Evolutionary conservation across 192 early-diverging fungal genomes (phyloP).

Genomic region (Powellomyces hirtus): DNA sequence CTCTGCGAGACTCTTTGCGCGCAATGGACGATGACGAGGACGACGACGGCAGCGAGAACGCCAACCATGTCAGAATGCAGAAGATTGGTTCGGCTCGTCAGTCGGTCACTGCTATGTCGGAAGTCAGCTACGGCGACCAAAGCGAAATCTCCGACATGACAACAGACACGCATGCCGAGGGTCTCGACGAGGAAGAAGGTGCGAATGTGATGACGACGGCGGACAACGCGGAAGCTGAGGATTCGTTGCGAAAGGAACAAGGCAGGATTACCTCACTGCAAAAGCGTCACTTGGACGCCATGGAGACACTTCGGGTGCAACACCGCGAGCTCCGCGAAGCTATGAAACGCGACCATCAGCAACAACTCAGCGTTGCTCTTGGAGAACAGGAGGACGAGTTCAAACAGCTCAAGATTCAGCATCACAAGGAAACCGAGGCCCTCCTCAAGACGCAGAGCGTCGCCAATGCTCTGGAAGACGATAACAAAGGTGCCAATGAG

Average conservation of each 20-base stretch:
- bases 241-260: slow-evolving; percentile 4
- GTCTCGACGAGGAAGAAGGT: slow-evolving; percentile 7
- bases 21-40: slow-evolving; percentile 18
- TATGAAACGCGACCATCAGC: slow-evolving; percentile 15
- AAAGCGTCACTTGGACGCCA: slow-evolving; percentile 14
- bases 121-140: not conserved
- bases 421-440: slow-evolving; percentile 42
- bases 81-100: not conserved
- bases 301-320: slow-evolving; percentile 22
- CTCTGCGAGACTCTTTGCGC: not conserved
- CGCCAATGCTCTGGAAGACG: slow-evolving; percentile 38
- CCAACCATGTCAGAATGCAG: not conserved
- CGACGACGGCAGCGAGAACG: slow-evolving; percentile 2
- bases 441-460: slow-evolving; percentile 38
- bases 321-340: slow-evolving; percentile 27
- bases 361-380: slow-evolving; percentile 2
- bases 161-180: slow-evolving; percentile 15
- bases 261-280: not conserved
- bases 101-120: not conserved
- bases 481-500: slow-evolving; percentile 44
- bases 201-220: not conserved
- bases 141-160: slow-evolving; percentile 31
- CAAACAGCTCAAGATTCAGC: slow-evolving; percentile 38
- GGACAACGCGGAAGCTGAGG: slow-evolving; percentile 14
- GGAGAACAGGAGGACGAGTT: slow-evolving; percentile 34